Percentiles rank a stretch among this genome's conserved stretches.
Conservation (phyloP, 371 early-diverging fungal genomes). For the Nematocida ausubeli region DNA sequence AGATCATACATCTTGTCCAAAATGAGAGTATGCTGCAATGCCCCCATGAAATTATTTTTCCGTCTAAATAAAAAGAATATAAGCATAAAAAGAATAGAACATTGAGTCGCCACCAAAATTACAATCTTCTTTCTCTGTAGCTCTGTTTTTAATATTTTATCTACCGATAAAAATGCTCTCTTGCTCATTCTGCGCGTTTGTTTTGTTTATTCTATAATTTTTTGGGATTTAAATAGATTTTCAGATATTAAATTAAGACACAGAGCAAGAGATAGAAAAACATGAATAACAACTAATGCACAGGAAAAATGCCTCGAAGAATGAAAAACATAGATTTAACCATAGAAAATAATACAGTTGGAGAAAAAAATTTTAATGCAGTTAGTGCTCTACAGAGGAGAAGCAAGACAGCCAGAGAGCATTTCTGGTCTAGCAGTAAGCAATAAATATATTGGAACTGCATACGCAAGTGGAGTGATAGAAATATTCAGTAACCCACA, state of each 20-base stretch:
- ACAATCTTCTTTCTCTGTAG: conserved; percentile 23
- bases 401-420: neutral
- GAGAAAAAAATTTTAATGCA: conserved; percentile 18
- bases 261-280: neutral
- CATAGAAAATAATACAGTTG: conserved; percentile 1
- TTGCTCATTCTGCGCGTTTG: neutral
- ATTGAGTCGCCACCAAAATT: conserved; percentile 22
- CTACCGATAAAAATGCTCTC: neutral
- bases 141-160: neutral
- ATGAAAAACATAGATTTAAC: neutral
- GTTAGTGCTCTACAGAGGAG: conserved; percentile 22
- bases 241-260: conserved; percentile 15
- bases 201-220: conserved; percentile 15
- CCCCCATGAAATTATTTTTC: conserved; percentile 44
- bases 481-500: conserved; percentile 18
- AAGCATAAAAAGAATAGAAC: conserved; percentile 22
- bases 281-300: neutral
- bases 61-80: conserved; percentile 53
- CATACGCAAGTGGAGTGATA: conserved; percentile 16
- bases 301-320: neutral
- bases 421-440: conserved; percentile 27
- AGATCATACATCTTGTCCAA: conserved; percentile 16
- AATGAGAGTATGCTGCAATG: neutral
- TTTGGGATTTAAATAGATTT: conserved; percentile 10
- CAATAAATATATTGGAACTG: conserved; percentile 23